Evolutionary conservation across 257 asterid species (phyloP).

Genomic region (Solanum bulbocastanum): DNA sequence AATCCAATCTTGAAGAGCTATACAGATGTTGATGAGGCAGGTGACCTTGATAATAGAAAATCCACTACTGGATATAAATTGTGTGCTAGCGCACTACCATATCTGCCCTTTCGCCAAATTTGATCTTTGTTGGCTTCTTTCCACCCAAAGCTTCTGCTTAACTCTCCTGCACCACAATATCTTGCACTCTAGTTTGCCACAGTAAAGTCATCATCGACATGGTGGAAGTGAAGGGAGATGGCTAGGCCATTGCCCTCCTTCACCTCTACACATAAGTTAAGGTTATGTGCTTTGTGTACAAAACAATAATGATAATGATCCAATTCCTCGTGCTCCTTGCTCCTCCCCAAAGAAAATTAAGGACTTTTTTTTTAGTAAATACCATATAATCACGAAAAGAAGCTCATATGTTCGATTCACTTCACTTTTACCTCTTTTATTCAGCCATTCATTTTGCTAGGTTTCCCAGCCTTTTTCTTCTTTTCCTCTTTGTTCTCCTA

Average conservation of each 20-base stretch:
- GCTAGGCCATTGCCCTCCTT: neutral
- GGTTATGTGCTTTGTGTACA: neutral
- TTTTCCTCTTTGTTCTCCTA: neutral
- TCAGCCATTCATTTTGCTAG: neutral
- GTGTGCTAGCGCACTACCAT: neutral
- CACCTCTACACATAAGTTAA: neutral
- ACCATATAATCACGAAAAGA: neutral
- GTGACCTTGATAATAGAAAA: neutral
- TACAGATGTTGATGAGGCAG: neutral
- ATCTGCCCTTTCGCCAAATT: neutral
- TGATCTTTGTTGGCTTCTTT: neutral
- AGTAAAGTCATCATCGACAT: neutral
- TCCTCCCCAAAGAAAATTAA: neutral
- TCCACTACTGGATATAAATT: neutral
- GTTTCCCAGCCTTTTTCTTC: neutral
- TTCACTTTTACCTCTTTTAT: neutral
- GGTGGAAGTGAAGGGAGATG: neutral
- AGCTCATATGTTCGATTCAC: neutral
- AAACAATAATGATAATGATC: neutral
- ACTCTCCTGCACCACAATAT: neutral
- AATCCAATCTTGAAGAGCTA: neutral
- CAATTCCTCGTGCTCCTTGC: neutral
- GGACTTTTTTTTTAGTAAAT: neutral
- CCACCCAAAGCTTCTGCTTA: neutral
- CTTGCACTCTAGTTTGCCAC: neutral